A percentile compares a stretch with the other conserved stretches of the same genome.
Conservation (phyloP, 192 early-diverging fungal species). For the Coemansia nantahalensis region DNA sequence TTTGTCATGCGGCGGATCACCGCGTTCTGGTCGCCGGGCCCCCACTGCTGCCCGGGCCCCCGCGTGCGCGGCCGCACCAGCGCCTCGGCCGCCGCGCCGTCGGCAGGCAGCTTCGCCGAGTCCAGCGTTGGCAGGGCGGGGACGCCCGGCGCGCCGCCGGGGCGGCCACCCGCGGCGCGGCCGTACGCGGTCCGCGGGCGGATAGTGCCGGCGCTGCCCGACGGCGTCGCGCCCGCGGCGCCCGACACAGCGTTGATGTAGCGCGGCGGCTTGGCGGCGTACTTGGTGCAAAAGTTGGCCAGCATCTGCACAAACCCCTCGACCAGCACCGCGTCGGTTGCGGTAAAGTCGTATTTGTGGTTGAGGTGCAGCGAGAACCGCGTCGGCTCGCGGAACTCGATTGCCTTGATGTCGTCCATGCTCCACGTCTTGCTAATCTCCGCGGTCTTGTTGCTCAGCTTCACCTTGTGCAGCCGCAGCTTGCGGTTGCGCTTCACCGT, state of each 20-base stretch:
- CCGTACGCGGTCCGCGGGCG: slow-evolving; percentile 33
- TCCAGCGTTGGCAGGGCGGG: slow-evolving; percentile 32
- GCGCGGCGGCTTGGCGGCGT: slow-evolving; percentile 35
- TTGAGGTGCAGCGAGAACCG: slow-evolving; percentile 42
- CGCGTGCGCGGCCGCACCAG: slow-evolving; percentile 22
- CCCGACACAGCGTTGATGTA: slow-evolving; percentile 43
- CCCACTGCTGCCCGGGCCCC: slow-evolving; percentile 17
- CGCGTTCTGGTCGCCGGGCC: slow-evolving; percentile 37
- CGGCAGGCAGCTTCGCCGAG: slow-evolving; percentile 7
- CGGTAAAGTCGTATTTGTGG: slow-evolving; percentile 46
- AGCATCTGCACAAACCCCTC: slow-evolving; percentile 51
- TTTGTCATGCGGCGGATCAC: slow-evolving; percentile 51
- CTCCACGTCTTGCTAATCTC: slow-evolving; percentile 52
- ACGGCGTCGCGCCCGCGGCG: background rate
- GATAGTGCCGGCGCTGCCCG: slow-evolving; percentile 25
- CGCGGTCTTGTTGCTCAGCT: slow-evolving; percentile 30
- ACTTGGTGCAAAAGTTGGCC: slow-evolving; percentile 47
- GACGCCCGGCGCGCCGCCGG: slow-evolving; percentile 5
- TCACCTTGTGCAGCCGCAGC: slow-evolving; percentile 49
- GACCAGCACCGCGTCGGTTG: slow-evolving; percentile 35
- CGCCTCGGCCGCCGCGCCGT: slow-evolving; percentile 5
- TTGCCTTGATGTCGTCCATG: slow-evolving; percentile 44
- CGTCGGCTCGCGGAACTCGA: slow-evolving; percentile 51
- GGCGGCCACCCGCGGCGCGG: slow-evolving; percentile 7
- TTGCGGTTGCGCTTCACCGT: slow-evolving; percentile 52